Percentiles rank a stretch among this genome's conserved stretches.
These are phyloP conservation scores for Arxiozyma heterogenica DNA, from an alignment of 1,139 yeast genomes.

Conservation along the genomic window DNA sequence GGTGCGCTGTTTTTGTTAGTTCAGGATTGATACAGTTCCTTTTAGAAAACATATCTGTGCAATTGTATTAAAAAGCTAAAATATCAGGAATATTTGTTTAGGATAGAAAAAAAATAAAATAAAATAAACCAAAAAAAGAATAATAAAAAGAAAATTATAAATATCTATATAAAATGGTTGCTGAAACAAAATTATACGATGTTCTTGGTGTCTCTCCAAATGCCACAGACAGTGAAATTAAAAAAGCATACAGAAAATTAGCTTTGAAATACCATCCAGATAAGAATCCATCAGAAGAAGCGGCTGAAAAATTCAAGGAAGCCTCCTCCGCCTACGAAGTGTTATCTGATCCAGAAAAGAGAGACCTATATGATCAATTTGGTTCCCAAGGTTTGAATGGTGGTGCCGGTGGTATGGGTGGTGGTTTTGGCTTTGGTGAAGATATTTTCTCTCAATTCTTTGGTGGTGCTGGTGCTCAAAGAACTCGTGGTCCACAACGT, in stretches of 20 bases:
- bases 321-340: slow-evolving; percentile 85
- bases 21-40: not conserved
- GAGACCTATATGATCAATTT: slow-evolving; percentile 78
- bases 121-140: too few species aligned
- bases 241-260: slow-evolving; percentile 88
- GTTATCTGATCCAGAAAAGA: slow-evolving; percentile 76
- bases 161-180: slow-evolving; percentile 52
- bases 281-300: slow-evolving; percentile 80
- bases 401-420: slow-evolving; percentile 49
- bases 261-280: slow-evolving; percentile 96
- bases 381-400: slow-evolving; percentile 89
- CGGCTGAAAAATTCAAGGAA: slow-evolving; percentile 94
- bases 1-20: not conserved
- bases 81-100: not conserved
- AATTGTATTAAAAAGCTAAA: not conserved
- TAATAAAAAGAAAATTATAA: not conserved
- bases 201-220: slow-evolving; percentile 68
- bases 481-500: slow-evolving; percentile 76
- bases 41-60: not conserved
- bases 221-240: slow-evolving; percentile 77
- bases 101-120: not conserved
- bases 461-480: slow-evolving; percentile 45
- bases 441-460: slow-evolving; percentile 92
- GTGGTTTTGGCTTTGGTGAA: slow-evolving; percentile 53
- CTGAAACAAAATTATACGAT: slow-evolving; percentile 84